Evolutionary conservation across 2,329 filamentous ascomycete genomes (phyloP).

Genomic region (Clonostachys chloroleuca): DNA sequence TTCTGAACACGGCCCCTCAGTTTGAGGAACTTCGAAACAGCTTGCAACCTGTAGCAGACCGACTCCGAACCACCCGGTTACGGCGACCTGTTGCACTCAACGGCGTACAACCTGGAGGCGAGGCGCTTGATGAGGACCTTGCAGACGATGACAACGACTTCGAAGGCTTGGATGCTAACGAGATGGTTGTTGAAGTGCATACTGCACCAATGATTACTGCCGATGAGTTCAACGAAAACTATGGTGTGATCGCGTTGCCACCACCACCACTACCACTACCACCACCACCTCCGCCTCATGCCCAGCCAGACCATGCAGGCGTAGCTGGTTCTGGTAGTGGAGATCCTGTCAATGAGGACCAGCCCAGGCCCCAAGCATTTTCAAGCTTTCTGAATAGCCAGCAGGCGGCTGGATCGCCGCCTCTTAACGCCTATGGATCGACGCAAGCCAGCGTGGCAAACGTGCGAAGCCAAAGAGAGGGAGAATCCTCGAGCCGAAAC

Average conservation of each 20-base stretch:
- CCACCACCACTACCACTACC: background rate
- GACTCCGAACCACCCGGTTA: background rate
- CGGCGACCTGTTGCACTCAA: background rate
- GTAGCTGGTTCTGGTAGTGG: background rate
- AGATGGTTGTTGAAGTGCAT: slow-evolving; percentile 28
- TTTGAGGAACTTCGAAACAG: slow-evolving; percentile 39
- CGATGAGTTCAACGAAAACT: slow-evolving; percentile 4
- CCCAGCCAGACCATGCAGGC: background rate
- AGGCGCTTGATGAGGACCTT: slow-evolving; percentile 35
- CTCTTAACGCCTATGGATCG: slow-evolving; percentile 10
- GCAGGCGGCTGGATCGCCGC: slow-evolving; percentile 8
- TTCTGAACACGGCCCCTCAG: slow-evolving; percentile 58
- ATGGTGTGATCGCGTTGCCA: background rate
- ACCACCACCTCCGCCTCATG: background rate
- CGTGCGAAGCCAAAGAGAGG: background rate
- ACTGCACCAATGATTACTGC: slow-evolving; percentile 11
- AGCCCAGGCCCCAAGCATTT: background rate
- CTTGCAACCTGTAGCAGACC: slow-evolving; percentile 6
- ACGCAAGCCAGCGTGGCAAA: slow-evolving; percentile 12
- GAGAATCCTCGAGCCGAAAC: slow-evolving; percentile 1
- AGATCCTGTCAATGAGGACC: background rate
- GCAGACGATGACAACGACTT: slow-evolving; percentile 39
- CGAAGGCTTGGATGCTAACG: slow-evolving; percentile 30
- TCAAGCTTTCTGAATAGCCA: slow-evolving; percentile 19
- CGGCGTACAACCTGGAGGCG: slow-evolving; percentile 2